Evolutionary conservation across 345 rosid genomes (phyloP), one percentile per base, ranked within the genome.

Genomic region (Rhodamnia argentea): DNA sequence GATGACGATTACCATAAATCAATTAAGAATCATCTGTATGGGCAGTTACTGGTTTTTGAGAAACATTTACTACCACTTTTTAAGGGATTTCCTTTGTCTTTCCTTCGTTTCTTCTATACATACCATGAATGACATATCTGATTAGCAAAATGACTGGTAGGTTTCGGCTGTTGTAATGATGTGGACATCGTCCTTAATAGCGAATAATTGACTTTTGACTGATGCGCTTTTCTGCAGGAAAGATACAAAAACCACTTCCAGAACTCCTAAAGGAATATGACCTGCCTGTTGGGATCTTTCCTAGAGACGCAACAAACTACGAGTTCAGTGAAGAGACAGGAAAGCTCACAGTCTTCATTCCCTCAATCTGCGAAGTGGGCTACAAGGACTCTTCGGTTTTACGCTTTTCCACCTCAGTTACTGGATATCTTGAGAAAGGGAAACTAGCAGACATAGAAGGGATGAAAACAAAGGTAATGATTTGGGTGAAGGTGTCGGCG

Each of bases 181-280:
- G 81, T 70, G 7, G 47, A 37, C 26, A 37, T 70, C 1, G 3
- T 37, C 47, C 81, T 70, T 70, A 70, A 70, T 70, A 70, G 47
- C 1, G 26, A 70, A 70, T 37, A 70, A 70, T 37, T 18, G 26
- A 37, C 81, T 70, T 32, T 18, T 13, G 47, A 70, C 18, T 3
- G 14, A 70, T 70, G 26, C 26, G 24, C 47, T 70, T 57, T 70
- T 83, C 58, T 88, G 54, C 85, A 97, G 99, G 99, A 86, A 98
- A 94, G 91, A 95, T 98, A 97, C 99, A 98, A 91, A 96, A 90
- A 89, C 97, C 99, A 44, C 87, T 98, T 57, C 93, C 94, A 4
- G 99, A 98, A 53, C 91, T 98, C 86, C 93, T 98, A 4, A 94
- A 94, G 92, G 97, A 96, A 86, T 92, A 94, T 87, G 95, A 92